Evolutionary conservation across 2,329 filamentous ascomycete genomes (phyloP), one percentile per base, ranked within the genome.

Genomic region (Fusarium nanum): DNA sequence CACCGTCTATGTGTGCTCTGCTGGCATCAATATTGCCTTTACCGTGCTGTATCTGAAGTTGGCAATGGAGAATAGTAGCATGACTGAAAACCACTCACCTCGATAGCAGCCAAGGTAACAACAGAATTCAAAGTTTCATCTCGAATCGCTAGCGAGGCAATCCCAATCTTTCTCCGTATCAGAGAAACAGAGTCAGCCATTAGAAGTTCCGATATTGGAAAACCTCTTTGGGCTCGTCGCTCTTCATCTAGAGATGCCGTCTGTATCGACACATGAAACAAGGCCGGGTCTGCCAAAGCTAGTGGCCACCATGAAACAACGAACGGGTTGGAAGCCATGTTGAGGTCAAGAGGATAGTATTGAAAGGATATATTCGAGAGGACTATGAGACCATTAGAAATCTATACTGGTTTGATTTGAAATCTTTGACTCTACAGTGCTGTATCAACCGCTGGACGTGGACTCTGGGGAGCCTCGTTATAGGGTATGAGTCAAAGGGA

Each of bases 221-320:
- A 88, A 0, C 87, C 86, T 56, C 81, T 86, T 55, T 83, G 83
- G 2, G 85, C 85, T 14, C 80, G 70, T 13, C 85, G 64, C 69
- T 89, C 87, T 30, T 87, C 82, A 60, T 89, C 86, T 0, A 88
- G 81, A 40, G 81, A 88, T 42, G 87, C 87, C 7, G 87, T 88
- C 71, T 88, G 87, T 14, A 89, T 78, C 4, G 86, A 88, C 25
- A 89, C 86, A 67, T 89, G 86, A 56, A 89, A 89, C 2, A 89
- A 70, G 7, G 85, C 85, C 0, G 87, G 85, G 58, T 89, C 87
- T 1, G 80, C 82, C 1, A 89, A 79, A 1, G 87, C 86, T 2
- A 86, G 78, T 1, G 87, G 87, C 86, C 87, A 89, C 87, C 87
- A 89, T 0, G 86, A 88, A 9, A 87, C 77, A 20, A 89, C 77